Conservation (phyloP, 768 basidiomycete species). For the Lactifluus volemus region DNA sequence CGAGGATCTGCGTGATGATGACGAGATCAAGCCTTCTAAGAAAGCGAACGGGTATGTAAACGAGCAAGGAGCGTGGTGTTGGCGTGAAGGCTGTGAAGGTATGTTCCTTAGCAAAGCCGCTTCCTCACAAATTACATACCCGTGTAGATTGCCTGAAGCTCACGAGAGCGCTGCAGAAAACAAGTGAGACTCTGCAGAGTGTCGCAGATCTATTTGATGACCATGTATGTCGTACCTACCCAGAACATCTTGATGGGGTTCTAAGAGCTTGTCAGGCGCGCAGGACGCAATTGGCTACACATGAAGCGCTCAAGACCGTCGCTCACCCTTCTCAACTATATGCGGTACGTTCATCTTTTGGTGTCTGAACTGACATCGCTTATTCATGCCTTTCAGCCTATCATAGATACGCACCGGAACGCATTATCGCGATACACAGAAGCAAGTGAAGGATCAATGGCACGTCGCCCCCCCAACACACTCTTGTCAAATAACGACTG, state of each 20-base stretch:
- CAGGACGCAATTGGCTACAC: slow-evolving; percentile 60
- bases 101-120: slow-evolving; percentile 8
- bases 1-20: slow-evolving; percentile 27
- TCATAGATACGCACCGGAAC: slow-evolving; percentile 67
- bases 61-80: slow-evolving; percentile 76
- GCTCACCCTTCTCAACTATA: slow-evolving; percentile 70
- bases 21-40: slow-evolving; percentile 13
- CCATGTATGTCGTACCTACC: slow-evolving; percentile 41
- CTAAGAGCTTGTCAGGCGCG: slow-evolving; percentile 44
- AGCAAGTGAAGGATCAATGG: slow-evolving; percentile 34
- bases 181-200: slow-evolving; percentile 60
- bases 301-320: slow-evolving; percentile 66
- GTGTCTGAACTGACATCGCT: neutral
- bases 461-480: slow-evolving; percentile 16
- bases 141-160: slow-evolving; percentile 60
- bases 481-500: neutral
- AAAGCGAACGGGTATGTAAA: slow-evolving; percentile 55
- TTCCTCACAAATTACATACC: neutral
- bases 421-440: slow-evolving; percentile 59
- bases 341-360: slow-evolving; percentile 35
- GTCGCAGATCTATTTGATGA: slow-evolving; percentile 75
- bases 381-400: slow-evolving; percentile 35
- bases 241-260: neutral
- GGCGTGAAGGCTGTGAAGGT: slow-evolving; percentile 73
- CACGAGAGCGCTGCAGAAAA: slow-evolving; percentile 71